Evolutionary conservation across 2,329 filamentous ascomycete genomes (phyloP), one percentile per base, ranked within the genome.

Genomic region (Fusarium napiforme): DNA sequence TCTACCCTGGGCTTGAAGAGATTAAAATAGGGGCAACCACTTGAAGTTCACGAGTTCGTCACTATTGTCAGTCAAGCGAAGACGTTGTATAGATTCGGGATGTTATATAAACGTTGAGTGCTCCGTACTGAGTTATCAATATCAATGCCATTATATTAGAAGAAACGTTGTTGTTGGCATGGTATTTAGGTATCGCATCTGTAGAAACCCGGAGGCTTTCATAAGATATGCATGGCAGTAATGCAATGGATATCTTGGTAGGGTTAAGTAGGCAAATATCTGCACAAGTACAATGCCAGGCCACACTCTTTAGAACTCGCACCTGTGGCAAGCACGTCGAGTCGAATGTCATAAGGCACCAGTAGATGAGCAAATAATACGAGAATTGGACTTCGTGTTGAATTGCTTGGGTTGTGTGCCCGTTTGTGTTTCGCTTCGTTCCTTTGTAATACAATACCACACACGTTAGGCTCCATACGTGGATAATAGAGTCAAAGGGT

Each of bases 21-120:
- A 64, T 75, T 75, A 63, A 72, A 60, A 73, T 73, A 71, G 67
- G 69, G 72, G 64, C 53, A 53, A 57, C 68, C 72, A 74, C 43
- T 74, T 30, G 46, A 43, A 63, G 55, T 37, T 43, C 49, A 37
- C 57, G 45, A 47, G 52, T 39, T 70, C 55, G 42, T 74, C 64
- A 72, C 64, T 56, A 59, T 69, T 30, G 18, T n/a, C 56, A 59
- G 28, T 50, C 26, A 28, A 53, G 28, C 34, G 34, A 40, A 46
- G 63, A 46, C 55, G 37, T 68, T 67, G 63, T 69, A 47, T 69
- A 47, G 47, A 52, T 42, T 64, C 46, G 37, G 45, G 46, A 40
- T 58, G 36, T 28, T 39, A 42, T 50, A 55, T 47, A 42, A 47
- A 23, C 43, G 37, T 50, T 50, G 6, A 58, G 36, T 40, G n/a